Evolutionary conservation across 768 basidiomycete species (phyloP).

Genomic region (Neoboletus magnificus): DNA sequence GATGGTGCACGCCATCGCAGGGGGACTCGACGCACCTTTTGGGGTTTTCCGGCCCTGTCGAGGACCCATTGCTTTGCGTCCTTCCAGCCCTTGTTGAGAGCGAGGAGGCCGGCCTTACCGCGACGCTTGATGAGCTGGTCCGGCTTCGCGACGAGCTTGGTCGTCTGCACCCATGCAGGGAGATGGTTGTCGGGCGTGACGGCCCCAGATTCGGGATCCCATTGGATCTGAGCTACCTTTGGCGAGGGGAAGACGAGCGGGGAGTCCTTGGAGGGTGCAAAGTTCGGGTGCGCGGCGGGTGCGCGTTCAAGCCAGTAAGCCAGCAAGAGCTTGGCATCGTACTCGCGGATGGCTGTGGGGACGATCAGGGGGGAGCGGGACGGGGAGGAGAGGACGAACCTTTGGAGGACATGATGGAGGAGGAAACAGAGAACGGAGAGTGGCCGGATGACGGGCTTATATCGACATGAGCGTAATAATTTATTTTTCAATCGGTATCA

Average conservation of each 20-base stretch:
- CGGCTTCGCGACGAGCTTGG: constrained; percentile 92
- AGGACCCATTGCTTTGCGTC: constrained; percentile 86
- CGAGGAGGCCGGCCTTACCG: constrained; percentile 94
- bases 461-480: constrained; percentile 16
- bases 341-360: constrained; percentile 83
- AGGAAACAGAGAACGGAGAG: neutral
- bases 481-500: constrained; percentile 21
- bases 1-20: neutral
- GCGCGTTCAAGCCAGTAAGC: constrained; percentile 97
- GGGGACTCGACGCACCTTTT: constrained; percentile 48
- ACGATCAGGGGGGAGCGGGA: neutral
- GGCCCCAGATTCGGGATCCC: constrained; percentile 67
- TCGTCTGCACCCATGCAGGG: constrained; percentile 78
- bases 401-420: constrained; percentile 34
- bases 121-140: constrained; percentile 99
- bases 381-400: constrained; percentile 14
- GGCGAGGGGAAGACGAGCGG: constrained; percentile 56
- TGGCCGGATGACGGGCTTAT: constrained; percentile 11
- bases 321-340: constrained; percentile 96
- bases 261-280: constrained; percentile 40
- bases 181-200: constrained; percentile 59
- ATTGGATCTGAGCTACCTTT: constrained; percentile 83
- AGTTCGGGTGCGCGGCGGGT: constrained; percentile 69
- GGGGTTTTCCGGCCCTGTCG: constrained; percentile 87
- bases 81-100: constrained; percentile 90